Evolutionary conservation across 2,329 filamentous ascomycete genomes (phyloP).

Genomic region (Rhynchosporium graminicola): DNA sequence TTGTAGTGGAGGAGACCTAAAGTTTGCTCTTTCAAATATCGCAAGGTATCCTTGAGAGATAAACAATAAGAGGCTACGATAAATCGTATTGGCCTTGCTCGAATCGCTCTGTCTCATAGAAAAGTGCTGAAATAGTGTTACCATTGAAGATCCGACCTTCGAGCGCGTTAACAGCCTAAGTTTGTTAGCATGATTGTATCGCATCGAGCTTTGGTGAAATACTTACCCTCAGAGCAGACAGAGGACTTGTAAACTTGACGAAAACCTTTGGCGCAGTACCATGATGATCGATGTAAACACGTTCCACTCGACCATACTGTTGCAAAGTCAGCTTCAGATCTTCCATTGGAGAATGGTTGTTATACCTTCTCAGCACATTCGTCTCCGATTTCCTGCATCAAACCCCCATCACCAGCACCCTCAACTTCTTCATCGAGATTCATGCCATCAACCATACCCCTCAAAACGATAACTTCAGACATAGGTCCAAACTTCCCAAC

Average conservation of each 20-base stretch:
- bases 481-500: constrained; percentile 67
- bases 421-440: constrained; percentile 77
- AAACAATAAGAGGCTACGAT: background rate
- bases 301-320: constrained; percentile 80
- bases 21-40: too few relatives aligned
- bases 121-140: constrained; percentile 78
- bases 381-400: constrained; percentile 94
- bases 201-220: background rate
- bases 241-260: constrained; percentile 84
- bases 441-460: constrained; percentile 84
- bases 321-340: constrained; percentile 13
- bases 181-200: constrained; percentile 26
- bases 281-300: constrained; percentile 71
- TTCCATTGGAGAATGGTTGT: background rate
- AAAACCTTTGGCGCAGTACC: constrained; percentile 69
- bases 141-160: constrained; percentile 87
- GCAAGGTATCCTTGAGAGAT: too few relatives aligned
- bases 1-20: too few relatives aligned
- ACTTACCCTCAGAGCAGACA: constrained; percentile 81
- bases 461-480: constrained; percentile 79
- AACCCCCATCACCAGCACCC: constrained; percentile 55
- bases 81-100: constrained; percentile 61
- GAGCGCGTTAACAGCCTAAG: constrained; percentile 82
- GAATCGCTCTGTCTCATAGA: constrained; percentile 82
- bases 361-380: constrained; percentile 79